phyloP scores from a whole-genome alignment of 2,329 filamentous ascomycete genomes.

The Diaporthe velutina region DNA sequence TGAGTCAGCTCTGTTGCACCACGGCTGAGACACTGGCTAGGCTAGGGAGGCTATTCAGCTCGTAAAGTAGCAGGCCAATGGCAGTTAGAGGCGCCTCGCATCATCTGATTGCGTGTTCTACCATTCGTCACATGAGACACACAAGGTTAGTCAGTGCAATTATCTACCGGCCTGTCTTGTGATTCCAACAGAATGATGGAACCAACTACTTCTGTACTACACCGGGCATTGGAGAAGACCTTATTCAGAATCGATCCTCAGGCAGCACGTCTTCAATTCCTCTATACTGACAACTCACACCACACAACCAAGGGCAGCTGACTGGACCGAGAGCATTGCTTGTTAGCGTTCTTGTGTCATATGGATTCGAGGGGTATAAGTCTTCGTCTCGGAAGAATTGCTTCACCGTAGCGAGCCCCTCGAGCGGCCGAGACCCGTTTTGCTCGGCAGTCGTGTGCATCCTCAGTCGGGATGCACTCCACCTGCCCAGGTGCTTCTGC shows the following conservation, averaged over 20 bases:
- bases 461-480: too few species aligned
- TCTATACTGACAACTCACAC: not conserved
- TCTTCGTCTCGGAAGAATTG: too few species aligned
- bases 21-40: not conserved
- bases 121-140: not conserved
- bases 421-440: not conserved
- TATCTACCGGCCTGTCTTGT: not conserved
- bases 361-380: not conserved
- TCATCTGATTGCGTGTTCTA: not conserved
- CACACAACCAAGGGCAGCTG: not conserved
- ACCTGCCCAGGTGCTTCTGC: not conserved
- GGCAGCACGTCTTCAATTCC: not conserved
- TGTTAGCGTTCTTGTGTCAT: too few species aligned
- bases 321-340: not conserved
- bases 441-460: not conserved
- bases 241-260: not conserved
- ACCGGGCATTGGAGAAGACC: not conserved
- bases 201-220: too few species aligned
- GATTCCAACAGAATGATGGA: not conserved
- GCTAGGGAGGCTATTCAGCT: not conserved
- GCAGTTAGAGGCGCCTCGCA: not conserved
- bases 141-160: not conserved
- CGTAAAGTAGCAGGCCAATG: not conserved
- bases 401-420: too few species aligned
- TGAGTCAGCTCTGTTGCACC: not conserved